Percentiles rank a stretch among this genome's conserved stretches.
These are phyloP conservation scores for Actinomortierella ambigua DNA, from an alignment of 371 early-diverging fungal species.

Conservation along the genomic window DNA sequence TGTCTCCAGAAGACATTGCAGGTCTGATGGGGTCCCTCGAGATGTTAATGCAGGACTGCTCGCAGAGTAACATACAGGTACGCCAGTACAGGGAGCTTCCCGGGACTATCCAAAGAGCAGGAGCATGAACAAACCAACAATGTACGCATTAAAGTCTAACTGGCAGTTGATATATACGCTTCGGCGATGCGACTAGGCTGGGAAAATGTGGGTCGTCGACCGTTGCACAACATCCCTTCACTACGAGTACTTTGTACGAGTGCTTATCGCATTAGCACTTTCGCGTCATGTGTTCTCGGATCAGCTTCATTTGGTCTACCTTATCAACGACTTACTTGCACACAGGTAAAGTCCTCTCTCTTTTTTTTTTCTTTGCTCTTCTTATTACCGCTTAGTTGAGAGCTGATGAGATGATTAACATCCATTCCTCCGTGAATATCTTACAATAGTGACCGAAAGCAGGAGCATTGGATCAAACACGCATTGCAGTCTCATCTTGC, in stretches of 20 bases:
- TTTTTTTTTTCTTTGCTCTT: no score
- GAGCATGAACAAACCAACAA: no score
- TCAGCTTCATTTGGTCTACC: constrained; percentile 61
- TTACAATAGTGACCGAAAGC: constrained; percentile 53
- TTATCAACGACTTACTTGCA: constrained; percentile 63
- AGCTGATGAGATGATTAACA: background rate
- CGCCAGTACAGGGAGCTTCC: no score
- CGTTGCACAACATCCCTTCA: constrained; percentile 53
- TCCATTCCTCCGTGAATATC: background rate
- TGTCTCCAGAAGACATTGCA: constrained; percentile 16
- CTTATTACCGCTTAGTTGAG: background rate
- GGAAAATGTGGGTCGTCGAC: constrained; percentile 64
- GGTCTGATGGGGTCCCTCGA: constrained; percentile 38
- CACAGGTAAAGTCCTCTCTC: constrained; percentile 51
- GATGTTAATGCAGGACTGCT: constrained; percentile 63
- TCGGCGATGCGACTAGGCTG: constrained; percentile 47
- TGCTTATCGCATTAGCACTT: constrained; percentile 52
- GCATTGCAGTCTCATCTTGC: constrained; percentile 57
- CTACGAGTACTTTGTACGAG: constrained; percentile 47
- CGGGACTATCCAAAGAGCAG: no score
- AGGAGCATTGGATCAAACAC: constrained; percentile 60
- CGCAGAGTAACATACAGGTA: constrained; percentile 67
- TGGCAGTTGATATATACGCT: no score
- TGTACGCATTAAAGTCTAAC: no score
- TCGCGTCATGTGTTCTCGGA: constrained; percentile 56